Conservation (phyloP, 345 rosid species). For the Excoecaria agallocha region DNA sequence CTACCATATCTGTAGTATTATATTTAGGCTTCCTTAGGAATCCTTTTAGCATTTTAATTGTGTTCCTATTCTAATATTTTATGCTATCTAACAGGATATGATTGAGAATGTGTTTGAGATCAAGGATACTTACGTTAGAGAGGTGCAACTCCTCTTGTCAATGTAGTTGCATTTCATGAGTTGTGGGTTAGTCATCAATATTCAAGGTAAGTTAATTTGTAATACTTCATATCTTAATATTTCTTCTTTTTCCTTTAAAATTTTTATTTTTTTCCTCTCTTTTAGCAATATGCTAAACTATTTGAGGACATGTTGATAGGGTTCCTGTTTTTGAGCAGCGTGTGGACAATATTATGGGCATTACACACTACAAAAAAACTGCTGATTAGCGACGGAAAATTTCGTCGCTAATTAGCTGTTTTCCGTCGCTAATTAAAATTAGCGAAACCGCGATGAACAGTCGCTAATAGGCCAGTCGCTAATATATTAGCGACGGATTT, state of each 20-base stretch:
- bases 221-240: too few species aligned
- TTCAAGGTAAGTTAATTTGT: slow-evolving; percentile 83
- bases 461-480: too few species aligned
- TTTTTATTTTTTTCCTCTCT: slow-evolving; percentile 30
- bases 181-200: slow-evolving; percentile 98
- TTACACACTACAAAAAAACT: too few species aligned
- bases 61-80: slow-evolving; percentile 5
- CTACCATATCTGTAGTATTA: background rate
- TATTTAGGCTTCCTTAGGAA: background rate
- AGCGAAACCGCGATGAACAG: too few species aligned
- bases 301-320: slow-evolving; percentile 41
- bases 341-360: too few species aligned
- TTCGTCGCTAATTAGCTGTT: too few species aligned
- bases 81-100: slow-evolving; percentile 71
- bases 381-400: too few species aligned
- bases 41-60: background rate
- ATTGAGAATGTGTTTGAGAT: slow-evolving; percentile 98
- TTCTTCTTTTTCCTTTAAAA: background rate
- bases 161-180: slow-evolving; percentile 92
- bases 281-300: slow-evolving; percentile 21
- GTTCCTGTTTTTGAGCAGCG: slow-evolving; percentile 99
- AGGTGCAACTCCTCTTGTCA: slow-evolving; percentile 99
- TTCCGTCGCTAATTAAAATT: too few species aligned
- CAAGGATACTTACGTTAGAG: slow-evolving; percentile 94
- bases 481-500: too few species aligned